These are phyloP conservation scores for Penicillium sp. DNA, from an alignment of 2,329 filamentous ascomycete species.

Conservation along the genomic window DNA sequence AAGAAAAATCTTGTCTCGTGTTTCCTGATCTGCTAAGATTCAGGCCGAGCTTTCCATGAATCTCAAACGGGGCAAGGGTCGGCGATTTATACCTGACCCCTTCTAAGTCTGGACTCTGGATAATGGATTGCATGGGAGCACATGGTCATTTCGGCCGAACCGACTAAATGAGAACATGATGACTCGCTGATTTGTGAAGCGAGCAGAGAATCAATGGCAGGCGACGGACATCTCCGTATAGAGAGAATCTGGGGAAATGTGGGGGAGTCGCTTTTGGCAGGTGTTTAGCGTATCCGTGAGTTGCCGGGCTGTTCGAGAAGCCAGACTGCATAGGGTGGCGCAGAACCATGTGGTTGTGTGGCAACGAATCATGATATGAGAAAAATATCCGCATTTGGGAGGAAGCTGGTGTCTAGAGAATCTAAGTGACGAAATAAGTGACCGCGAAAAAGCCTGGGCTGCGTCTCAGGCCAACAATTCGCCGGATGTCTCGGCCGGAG, in stretches of 20 bases:
- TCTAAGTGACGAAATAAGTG: constrained; percentile 16
- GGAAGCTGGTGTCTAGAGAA: background rate
- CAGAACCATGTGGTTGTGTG: background rate
- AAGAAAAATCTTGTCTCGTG: background rate
- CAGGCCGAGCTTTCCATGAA: background rate
- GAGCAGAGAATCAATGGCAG: background rate
- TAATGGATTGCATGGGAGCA: constrained; percentile 1
- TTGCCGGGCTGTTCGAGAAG: constrained; percentile 2
- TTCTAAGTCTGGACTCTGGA: background rate
- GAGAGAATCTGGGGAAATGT: constrained; percentile 18
- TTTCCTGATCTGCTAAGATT: background rate
- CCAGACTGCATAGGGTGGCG: constrained; percentile 14
- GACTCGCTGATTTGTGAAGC: constrained; percentile 18
- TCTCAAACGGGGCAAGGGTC: background rate
- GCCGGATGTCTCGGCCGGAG: background rate
- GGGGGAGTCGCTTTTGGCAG: constrained; percentile 3
- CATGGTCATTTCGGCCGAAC: background rate
- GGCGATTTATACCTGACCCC: constrained; percentile 9
- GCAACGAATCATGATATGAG: background rate
- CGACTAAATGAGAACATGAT: constrained; percentile 11
- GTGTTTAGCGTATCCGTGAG: constrained; percentile 1
- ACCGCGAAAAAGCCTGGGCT: constrained; percentile 2
- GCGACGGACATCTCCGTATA: constrained; percentile 1
- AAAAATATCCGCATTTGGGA: background rate
- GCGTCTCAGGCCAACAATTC: background rate